Evolutionary conservation across 805 yeast species (phyloP).

Genomic region (Lipomyces kockii): DNA sequence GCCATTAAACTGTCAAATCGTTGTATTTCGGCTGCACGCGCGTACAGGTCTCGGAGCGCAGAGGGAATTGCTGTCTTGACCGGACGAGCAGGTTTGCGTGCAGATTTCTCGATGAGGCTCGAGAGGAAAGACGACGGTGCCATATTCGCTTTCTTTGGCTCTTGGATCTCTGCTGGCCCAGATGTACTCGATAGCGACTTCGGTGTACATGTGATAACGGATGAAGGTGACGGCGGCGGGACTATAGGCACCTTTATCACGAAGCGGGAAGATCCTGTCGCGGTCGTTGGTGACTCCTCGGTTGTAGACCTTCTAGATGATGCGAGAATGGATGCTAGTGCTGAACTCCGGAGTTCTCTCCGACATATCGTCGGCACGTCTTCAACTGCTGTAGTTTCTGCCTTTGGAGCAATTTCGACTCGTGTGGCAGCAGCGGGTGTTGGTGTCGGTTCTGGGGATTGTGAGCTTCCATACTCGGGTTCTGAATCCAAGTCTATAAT

Average conservation of each 20-base stretch:
- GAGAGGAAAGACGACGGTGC: not conserved
- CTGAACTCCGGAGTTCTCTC: constrained; percentile 1
- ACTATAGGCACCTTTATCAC: not conserved
- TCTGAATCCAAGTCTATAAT: not conserved
- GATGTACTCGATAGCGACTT: not conserved
- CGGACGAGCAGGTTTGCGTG: not conserved
- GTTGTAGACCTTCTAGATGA: not conserved
- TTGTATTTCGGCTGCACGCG: not conserved
- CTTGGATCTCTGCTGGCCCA: not conserved
- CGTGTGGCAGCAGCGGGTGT: not conserved
- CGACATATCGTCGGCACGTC: not conserved
- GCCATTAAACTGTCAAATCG: not conserved
- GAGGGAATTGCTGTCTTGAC: not conserved
- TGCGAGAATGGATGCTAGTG: not conserved
- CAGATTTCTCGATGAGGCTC: not conserved
- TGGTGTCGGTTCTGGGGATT: not conserved
- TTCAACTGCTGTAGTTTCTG: not conserved
- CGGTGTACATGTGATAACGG: not conserved
- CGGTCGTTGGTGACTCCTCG: not conserved
- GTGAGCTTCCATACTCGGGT: not conserved
- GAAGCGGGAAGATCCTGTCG: not conserved
- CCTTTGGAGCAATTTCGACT: not conserved
- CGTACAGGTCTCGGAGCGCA: not conserved
- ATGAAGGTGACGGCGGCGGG: not conserved
- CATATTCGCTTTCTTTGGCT: not conserved